Conservation (phyloP, 2,329 filamentous ascomycete genomes). For the Xylogone sp. region DNA sequence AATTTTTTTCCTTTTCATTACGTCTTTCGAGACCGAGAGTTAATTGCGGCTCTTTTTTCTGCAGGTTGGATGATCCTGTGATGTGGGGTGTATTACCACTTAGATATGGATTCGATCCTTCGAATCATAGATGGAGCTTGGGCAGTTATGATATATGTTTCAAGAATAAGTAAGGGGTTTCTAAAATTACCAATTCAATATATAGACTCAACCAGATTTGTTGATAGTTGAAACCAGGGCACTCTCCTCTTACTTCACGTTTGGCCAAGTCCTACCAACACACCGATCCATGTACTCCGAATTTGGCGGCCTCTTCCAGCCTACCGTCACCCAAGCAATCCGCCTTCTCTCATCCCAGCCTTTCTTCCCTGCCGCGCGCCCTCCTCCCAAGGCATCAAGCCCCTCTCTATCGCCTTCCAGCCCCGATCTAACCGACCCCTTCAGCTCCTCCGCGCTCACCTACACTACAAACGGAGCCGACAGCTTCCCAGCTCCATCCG, state of each 20-base stretch:
- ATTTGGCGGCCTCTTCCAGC: constrained; percentile 83
- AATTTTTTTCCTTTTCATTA: no score
- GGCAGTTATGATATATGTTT: constrained; percentile 97
- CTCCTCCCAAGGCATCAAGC: constrained; percentile 1
- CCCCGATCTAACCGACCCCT: constrained; percentile 46
- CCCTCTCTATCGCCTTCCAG: constrained; percentile 9
- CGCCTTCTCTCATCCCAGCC: constrained; percentile 68
- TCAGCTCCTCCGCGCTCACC: constrained; percentile 40
- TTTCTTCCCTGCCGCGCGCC: constrained; percentile 30
- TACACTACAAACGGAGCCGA: constrained; percentile 68
- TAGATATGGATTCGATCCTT: constrained; percentile 65
- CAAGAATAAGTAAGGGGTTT: constrained; percentile 76
- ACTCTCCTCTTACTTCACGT: constrained; percentile 74
- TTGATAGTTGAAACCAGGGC: constrained; percentile 55
- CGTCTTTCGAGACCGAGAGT: background rate
- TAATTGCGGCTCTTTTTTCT: constrained; percentile 22
- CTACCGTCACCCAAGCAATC: constrained; percentile 81
- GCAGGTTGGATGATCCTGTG: constrained; percentile 86
- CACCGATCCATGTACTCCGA: constrained; percentile 74
- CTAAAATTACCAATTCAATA: no score
- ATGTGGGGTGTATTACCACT: constrained; percentile 88
- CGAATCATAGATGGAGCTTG: constrained; percentile 81
- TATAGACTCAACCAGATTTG: no score
- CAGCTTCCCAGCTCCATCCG: constrained; percentile 66
- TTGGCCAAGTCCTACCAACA: constrained; percentile 87